Percentiles rank a stretch among this genome's conserved stretches.
These are phyloP conservation scores for Fraxinus paxiana DNA, from an alignment of 305 asterid species.

Conservation along the genomic window DNA sequence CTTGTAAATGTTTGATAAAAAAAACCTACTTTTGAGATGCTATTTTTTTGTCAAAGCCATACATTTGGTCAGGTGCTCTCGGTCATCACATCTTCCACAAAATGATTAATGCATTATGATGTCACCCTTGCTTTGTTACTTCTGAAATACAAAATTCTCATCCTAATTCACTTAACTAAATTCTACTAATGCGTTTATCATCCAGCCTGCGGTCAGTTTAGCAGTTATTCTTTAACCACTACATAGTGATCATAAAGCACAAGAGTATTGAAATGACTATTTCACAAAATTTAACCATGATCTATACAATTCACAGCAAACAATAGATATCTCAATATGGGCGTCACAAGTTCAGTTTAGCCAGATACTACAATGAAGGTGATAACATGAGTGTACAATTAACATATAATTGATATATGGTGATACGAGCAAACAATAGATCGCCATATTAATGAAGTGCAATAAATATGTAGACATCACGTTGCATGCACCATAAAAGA, in stretches of 20 bases:
- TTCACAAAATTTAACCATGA: background rate
- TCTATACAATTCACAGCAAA: background rate
- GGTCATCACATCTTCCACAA: background rate
- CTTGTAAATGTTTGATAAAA: background rate
- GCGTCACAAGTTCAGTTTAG: background rate
- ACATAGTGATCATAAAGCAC: background rate
- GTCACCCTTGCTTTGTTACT: background rate
- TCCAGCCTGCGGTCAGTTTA: background rate
- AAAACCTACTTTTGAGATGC: background rate
- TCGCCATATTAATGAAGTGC: background rate
- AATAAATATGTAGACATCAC: background rate
- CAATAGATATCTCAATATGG: background rate
- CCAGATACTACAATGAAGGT: background rate
- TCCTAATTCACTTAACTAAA: background rate
- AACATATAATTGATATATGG: background rate
- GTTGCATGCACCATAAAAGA: background rate
- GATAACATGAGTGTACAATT: background rate
- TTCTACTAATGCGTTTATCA: background rate
- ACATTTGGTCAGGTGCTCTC: background rate
- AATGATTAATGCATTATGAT: background rate
- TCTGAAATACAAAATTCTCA: background rate
- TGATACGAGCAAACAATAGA: background rate
- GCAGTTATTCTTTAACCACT: background rate
- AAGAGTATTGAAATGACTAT: background rate
- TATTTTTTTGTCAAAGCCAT: slow-evolving; percentile 12